Evolutionary conservation across 2,329 filamentous ascomycete genomes (phyloP).

Genomic region (Trichoderma sp.): DNA sequence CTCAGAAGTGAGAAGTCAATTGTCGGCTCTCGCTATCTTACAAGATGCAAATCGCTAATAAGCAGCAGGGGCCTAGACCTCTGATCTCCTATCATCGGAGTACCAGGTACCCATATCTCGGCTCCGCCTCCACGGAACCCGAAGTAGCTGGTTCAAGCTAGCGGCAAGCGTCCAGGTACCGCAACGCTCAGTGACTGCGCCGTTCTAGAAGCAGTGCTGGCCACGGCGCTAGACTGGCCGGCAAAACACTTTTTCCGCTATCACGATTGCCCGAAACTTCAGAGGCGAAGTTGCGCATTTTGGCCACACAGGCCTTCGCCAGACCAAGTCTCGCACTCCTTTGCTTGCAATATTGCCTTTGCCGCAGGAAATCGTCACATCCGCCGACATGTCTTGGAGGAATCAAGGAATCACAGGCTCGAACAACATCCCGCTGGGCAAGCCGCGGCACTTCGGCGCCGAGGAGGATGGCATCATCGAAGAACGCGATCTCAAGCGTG

Average conservation of each 20-base stretch:
- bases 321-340: neutral
- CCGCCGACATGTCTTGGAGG: constrained; percentile 63
- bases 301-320: constrained; percentile 12
- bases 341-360: neutral
- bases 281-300: constrained; percentile 14
- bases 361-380: constrained; percentile 3
- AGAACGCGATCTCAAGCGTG: constrained; percentile 71
- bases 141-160: constrained; percentile 4
- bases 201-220: constrained; percentile 3
- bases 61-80: neutral
- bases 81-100: constrained; percentile 3
- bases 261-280: constrained; percentile 3
- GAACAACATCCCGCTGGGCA: constrained; percentile 95
- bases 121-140: neutral
- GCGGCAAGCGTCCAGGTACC: neutral
- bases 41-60: neutral
- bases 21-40: neutral
- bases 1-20: neutral
- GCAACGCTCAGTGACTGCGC: neutral
- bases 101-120: neutral
- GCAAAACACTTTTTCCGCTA: constrained; percentile 4
- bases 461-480: constrained; percentile 46
- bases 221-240: neutral
- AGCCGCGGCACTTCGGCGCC: constrained; percentile 74
- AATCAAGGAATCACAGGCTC: constrained; percentile 90